These are phyloP conservation scores for Symbiotaphrina buchneri DNA, from an alignment of 495 filamentous ascomycete genomes.

Conservation along the genomic window DNA sequence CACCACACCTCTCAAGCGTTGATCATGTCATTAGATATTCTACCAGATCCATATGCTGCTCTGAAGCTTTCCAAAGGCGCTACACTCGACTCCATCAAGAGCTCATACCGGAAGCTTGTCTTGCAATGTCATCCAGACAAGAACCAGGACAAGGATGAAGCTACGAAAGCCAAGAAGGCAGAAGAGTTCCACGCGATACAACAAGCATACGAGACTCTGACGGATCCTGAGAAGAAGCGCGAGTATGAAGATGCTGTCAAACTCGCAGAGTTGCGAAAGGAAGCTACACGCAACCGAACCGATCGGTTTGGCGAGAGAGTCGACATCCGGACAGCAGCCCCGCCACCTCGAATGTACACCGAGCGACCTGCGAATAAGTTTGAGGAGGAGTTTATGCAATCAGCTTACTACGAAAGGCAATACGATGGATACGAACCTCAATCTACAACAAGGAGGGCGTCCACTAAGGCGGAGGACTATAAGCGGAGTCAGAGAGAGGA, in stretches of 20 bases:
- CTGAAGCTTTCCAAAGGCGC: constrained; percentile 62
- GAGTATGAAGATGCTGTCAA: constrained; percentile 53
- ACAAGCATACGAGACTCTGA: constrained; percentile 78
- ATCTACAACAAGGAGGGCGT: constrained; percentile 2
- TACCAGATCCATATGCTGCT: constrained; percentile 61
- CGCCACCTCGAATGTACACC: constrained; percentile 10
- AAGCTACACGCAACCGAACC: constrained; percentile 20
- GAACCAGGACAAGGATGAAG: constrained; percentile 56
- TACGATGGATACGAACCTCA: background rate
- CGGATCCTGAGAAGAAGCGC: constrained; percentile 44
- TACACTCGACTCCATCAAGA: constrained; percentile 47
- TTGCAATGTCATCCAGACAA: constrained; percentile 94
- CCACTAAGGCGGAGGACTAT: constrained; percentile 7
- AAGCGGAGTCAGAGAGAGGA: constrained; percentile 8
- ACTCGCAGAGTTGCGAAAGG: constrained; percentile 32
- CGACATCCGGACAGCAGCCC: constrained; percentile 6
- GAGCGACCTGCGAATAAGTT: constrained; percentile 8
- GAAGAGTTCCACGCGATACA: constrained; percentile 87
- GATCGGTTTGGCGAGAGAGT: no score
- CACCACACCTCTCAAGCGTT: no score
- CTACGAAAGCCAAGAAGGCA: constrained; percentile 40
- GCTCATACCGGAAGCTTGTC: constrained; percentile 75
- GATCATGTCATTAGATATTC: no score
- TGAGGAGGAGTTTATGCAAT: constrained; percentile 4
- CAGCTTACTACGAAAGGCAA: background rate